These are phyloP conservation scores for Jatropha curcas DNA, from an alignment of 345 rosid species.

Conservation along the genomic window DNA sequence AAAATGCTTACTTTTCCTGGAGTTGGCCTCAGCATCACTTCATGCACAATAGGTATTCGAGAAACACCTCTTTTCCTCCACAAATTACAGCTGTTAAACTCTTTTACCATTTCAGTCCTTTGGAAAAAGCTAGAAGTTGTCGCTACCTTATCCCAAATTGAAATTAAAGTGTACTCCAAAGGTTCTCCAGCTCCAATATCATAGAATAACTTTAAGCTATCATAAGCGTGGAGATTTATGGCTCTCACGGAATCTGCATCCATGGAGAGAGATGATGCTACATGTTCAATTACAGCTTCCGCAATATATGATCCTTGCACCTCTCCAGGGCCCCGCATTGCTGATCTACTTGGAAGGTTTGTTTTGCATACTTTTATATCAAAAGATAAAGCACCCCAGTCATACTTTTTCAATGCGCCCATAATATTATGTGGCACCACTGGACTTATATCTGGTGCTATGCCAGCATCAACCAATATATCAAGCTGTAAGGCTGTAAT, in stretches of 20 bases:
- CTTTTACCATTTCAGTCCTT: conserved; percentile 50
- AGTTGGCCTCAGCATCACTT: conserved; percentile 49
- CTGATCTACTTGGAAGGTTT: conserved; percentile 65
- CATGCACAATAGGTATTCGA: conserved; percentile 58
- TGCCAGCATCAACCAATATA: conserved; percentile 68
- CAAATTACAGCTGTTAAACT: conserved; percentile 52
- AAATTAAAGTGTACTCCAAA: conserved; percentile 64
- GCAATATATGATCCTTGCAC: conserved; percentile 82
- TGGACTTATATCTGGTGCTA: conserved; percentile 57
- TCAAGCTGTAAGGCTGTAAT: conserved; percentile 67
- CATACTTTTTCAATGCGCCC: conserved; percentile 58
- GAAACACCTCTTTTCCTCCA: conserved; percentile 83
- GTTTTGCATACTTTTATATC: conserved; percentile 86
- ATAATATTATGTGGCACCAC: conserved; percentile 48
- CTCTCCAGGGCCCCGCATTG: conserved; percentile 89
- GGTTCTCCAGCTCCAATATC: conserved; percentile 46
- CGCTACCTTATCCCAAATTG: conserved; percentile 69
- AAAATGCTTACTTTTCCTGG: conserved; percentile 86
- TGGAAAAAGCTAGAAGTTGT: conserved; percentile 44
- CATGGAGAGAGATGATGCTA: conserved; percentile 72
- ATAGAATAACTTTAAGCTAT: conserved; percentile 61
- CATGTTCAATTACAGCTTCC: conserved; percentile 75
- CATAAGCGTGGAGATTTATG: conserved; percentile 61
- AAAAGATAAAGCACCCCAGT: conserved; percentile 84
- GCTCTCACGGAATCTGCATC: conserved; percentile 67